Percentiles rank a stretch among this genome's conserved stretches.
Conservation (phyloP, 1,139 yeast genomes). For the Debaryomycetaceae sp. region DNA sequence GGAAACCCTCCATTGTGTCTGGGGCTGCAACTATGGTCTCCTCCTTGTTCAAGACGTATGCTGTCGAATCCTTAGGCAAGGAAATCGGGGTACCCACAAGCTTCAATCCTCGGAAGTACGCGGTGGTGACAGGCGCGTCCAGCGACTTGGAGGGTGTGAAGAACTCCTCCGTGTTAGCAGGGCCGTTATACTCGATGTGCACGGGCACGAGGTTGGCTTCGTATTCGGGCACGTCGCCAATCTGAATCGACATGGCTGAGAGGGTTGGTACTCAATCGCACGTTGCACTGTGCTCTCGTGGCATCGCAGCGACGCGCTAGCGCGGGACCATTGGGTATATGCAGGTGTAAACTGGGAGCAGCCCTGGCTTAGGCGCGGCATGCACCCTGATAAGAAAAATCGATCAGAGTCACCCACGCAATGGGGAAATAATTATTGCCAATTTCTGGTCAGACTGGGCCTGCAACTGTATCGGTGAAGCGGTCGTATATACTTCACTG, state of each 20-base stretch:
- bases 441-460: too few relatives aligned
- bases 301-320: too few relatives aligned
- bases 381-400: too few relatives aligned
- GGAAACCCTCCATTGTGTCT: slow-evolving; percentile 15
- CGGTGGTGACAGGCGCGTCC: slow-evolving; percentile 17
- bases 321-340: too few relatives aligned
- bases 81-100: slow-evolving; percentile 26
- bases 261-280: too few relatives aligned
- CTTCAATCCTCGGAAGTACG: slow-evolving; percentile 39
- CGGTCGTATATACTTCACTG: not conserved
- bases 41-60: slow-evolving; percentile 27
- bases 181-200: slow-evolving; percentile 35
- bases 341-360: too few relatives aligned
- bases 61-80: slow-evolving; percentile 19
- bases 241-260: slow-evolving; percentile 8
- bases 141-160: slow-evolving; percentile 32
- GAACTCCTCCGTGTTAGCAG: slow-evolving; percentile 33
- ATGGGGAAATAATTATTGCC: too few relatives aligned
- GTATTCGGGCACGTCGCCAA: slow-evolving; percentile 5
- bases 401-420: too few relatives aligned
- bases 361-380: too few relatives aligned
- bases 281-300: too few relatives aligned
- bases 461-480: too few relatives aligned
- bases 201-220: slow-evolving; percentile 36
- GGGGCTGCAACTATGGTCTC: slow-evolving; percentile 23